Base-by-base conservation (phyloP, 1,284 basidiomycete species). In the Golubevia pallescens region DNA sequence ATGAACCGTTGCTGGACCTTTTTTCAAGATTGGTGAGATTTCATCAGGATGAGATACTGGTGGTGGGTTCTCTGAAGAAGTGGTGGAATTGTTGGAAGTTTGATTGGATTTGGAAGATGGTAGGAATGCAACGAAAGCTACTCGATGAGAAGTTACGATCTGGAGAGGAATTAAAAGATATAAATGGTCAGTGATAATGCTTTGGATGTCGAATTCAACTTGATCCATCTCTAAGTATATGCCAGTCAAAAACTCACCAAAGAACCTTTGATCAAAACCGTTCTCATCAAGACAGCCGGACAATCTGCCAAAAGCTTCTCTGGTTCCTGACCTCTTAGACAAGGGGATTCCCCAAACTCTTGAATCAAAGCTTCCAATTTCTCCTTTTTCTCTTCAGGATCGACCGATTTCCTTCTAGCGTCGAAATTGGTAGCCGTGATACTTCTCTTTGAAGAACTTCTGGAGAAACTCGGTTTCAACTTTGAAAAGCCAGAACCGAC, bases 101-200 rank as follows among this genome's bases (percentile, higher is more conserved):
- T n/a, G 32, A 20, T 13, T 21, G 16, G 16, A 54, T 51, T 24
- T 38, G 24, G 24, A 38, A 19, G 16, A 54, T 8, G 73, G 68
- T 4, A 80, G 66, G 51, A 68, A 68, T 16, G 77, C 77, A 20
- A 80, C 61, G 62, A 80, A 80, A 66, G 68, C 70, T 32, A 80
- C 23, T 10, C 76, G 75, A 56, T 72, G 73, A 19, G 48, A 69
- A 51, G 77, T 78, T 24, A 80, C 63, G 57, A 72, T 66, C 20
- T 21, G 24, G 13, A 13, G 54, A 56, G 54, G 13, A 13, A 32
- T 21, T 7, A 21, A 7, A 13, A 56, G 5, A n/a, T n/a, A n/a
- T n/a, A n/a, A n/a, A n/a, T n/a, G n/a, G n/a, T n/a, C n/a, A n/a
- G n/a, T n/a, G n/a, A n/a, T n/a, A n/a, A n/a, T n/a, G n/a, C n/a